Conservation (phyloP, 2,329 filamentous ascomycete genomes). For the Didymella sp. region DNA sequence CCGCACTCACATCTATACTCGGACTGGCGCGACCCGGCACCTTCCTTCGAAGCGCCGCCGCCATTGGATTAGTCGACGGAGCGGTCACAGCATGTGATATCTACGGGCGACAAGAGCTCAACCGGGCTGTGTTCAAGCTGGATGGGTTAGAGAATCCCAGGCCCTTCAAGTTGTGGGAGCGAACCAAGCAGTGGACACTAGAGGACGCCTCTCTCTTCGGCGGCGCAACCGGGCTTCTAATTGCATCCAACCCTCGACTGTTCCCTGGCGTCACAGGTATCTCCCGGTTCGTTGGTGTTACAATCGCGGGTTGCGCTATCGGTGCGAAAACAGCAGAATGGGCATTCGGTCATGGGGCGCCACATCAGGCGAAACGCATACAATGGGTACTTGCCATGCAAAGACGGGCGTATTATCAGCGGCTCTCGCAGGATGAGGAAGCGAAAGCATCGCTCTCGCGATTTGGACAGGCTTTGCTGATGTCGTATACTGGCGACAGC, state of each 20-base stretch:
- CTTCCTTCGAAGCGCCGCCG: constrained; percentile 24
- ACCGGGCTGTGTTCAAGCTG: constrained; percentile 29
- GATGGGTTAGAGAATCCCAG: constrained; percentile 24
- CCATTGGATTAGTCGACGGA: constrained; percentile 22
- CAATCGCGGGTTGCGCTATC: constrained; percentile 25
- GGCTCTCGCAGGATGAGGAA: constrained; percentile 17
- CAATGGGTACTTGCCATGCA: constrained; percentile 3
- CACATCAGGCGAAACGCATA: constrained; percentile 6
- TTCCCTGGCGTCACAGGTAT: constrained; percentile 28
- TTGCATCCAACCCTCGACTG: constrained; percentile 25
- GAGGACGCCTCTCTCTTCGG: constrained; percentile 28
- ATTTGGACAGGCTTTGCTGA: constrained; percentile 20
- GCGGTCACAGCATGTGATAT: constrained; percentile 12
- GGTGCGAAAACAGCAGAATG: constrained; percentile 13
- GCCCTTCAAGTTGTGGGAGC: constrained; percentile 31
- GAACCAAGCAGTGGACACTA: constrained; percentile 24
- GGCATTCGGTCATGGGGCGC: constrained; percentile 2
- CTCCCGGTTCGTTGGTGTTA: constrained; percentile 26
- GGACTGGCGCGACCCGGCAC: constrained; percentile 28
- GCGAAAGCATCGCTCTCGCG: constrained; percentile 24
- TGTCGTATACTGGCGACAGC: constrained; percentile 10
- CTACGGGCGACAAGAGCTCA: constrained; percentile 27
- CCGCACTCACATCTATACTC: constrained; percentile 22
- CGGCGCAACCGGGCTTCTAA: constrained; percentile 22
- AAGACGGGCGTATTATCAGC: constrained; percentile 10